Evolutionary conservation across 208 protist genomes (phyloP).

Genomic region (Leishmania amazonensis): DNA sequence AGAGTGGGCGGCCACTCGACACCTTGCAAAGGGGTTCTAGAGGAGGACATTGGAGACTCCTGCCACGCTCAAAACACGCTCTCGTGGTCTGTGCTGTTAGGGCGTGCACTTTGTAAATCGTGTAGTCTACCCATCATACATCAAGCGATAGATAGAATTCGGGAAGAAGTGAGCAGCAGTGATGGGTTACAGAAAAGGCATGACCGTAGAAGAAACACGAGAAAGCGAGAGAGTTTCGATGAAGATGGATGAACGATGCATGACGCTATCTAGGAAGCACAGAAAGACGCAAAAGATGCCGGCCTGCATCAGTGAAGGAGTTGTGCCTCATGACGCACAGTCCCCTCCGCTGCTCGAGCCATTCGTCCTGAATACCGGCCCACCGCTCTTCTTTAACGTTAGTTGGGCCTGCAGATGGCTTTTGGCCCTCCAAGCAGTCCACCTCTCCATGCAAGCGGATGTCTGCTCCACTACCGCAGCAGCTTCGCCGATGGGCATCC

Average conservation of each 20-base stretch:
- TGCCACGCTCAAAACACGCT: not conserved
- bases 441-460: not conserved
- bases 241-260: not conserved
- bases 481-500: not conserved
- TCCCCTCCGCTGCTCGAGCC: too few relatives aligned
- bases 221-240: not conserved
- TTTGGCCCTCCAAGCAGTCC: not conserved
- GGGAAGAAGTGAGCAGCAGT: too few relatives aligned
- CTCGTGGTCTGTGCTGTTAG: not conserved
- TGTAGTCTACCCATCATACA: not conserved
- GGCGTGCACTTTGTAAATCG: not conserved
- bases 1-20: constrained; percentile 61
- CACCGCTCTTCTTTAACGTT: not conserved
- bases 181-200: not conserved
- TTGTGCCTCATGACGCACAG: not conserved
- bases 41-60: not conserved
- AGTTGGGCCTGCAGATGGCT: not conserved
- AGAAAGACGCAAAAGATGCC: not conserved
- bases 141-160: too few relatives aligned
- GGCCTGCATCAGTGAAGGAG: not conserved
- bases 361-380: too few relatives aligned
- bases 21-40: not conserved
- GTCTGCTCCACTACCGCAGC: not conserved
- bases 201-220: too few relatives aligned
- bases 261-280: not conserved